These are phyloP conservation scores for Astrephomene gubernaculifera DNA, from an alignment of 139 green algal species.

Conservation along the genomic window DNA sequence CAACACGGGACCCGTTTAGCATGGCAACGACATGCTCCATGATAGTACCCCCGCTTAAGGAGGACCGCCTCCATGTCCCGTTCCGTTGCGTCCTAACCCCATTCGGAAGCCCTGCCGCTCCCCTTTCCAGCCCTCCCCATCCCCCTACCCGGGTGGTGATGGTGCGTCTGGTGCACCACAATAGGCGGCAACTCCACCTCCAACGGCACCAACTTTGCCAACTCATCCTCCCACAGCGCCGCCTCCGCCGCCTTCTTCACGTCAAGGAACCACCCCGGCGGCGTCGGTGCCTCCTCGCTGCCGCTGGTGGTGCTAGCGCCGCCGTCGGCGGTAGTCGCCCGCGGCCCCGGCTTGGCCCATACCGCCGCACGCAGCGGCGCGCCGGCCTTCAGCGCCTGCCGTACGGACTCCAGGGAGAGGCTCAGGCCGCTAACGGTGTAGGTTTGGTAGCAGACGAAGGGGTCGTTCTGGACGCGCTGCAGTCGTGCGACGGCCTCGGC, in stretches of 20 bases:
- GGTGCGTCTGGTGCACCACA: too few relatives aligned
- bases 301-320: background rate
- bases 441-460: constrained; percentile 53
- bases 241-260: constrained; percentile 7
- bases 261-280: constrained; percentile 27
- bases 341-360: constrained; percentile 2
- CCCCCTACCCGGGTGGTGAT: too few relatives aligned
- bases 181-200: constrained; percentile 45
- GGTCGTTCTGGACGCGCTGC: constrained; percentile 7
- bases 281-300: background rate
- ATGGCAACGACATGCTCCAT: too few relatives aligned
- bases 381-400: constrained; percentile 38
- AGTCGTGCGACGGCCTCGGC: background rate
- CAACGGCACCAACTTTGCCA: constrained; percentile 33
- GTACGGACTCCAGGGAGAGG: constrained; percentile 17
- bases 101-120: too few relatives aligned
- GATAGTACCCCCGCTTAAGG: too few relatives aligned
- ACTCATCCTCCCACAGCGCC: constrained; percentile 41
- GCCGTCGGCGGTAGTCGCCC: background rate
- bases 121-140: too few relatives aligned
- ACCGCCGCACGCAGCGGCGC: constrained; percentile 49
- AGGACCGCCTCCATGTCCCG: too few relatives aligned
- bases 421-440: constrained; percentile 61
- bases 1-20: too few relatives aligned
- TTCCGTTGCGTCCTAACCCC: too few relatives aligned